Evolutionary conservation across 1,139 yeast species (phyloP), one percentile per base, ranked within the genome.

Genomic region (Sugiyamaella japonica): DNA sequence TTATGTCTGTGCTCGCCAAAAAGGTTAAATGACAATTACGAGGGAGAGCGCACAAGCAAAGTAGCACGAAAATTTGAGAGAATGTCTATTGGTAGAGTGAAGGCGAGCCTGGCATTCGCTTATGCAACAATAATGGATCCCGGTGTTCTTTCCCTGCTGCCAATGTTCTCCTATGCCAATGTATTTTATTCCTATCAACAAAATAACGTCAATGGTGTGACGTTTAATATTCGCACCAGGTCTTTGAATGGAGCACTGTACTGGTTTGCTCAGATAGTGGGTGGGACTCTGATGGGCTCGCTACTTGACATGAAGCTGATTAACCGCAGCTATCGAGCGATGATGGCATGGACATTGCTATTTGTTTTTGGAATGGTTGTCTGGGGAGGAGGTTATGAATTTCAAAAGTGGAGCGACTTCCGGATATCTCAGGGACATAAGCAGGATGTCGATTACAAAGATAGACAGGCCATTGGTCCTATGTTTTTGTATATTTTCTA

Each of bases 181-280:
- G 79, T 83, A 78, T 82, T 81, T 68, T 80, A 80, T 71, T 78
- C 85, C 36, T 81, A 81, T 67, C 85, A 82, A 66, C 81, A 79
- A 61, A 80, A 80, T 63, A 79, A 76, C 57, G 75, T 78, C 66
- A 81, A 81, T 65, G 81, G 80, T 37, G 78, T 77, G 17, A 73
- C 79, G 55, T 81, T 81, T 69, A 80, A 78, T 65, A 69, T 81
- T 52, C 73, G 84, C 67, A 79, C 85, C 17, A 74, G 85, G 66
- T 78, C 85, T 6, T 73, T 81, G 62, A 81, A 81, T 70, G 77
- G 83, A n/a, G 73, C 81, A 51, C 75, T 81, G 50, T 81, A 81
- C 68, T 82, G 85, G 85, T 66, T 77, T 55, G 71, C 80, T 53
- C 85, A 81, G 69, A 81, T 81, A 82, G 49, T 79, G 50, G 85